Evolutionary conservation across 1,139 yeast species (phyloP).

Genomic region (Yamadazyma atmosphaerica): DNA sequence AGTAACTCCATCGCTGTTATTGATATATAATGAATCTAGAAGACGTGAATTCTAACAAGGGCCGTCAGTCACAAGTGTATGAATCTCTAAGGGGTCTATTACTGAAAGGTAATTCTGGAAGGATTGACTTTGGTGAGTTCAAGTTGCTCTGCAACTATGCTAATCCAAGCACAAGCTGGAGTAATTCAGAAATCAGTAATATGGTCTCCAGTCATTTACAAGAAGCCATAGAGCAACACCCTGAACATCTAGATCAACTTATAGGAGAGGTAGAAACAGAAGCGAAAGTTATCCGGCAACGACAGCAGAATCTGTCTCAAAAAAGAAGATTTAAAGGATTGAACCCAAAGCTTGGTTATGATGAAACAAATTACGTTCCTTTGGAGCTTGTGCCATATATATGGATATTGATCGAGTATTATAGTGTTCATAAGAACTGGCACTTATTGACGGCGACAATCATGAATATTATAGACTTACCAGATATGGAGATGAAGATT

Average conservation of each 20-base stretch:
- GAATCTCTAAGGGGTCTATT: not conserved
- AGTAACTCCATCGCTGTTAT: not conserved
- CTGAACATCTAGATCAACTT: constrained; percentile 5
- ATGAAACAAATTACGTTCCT: not conserved
- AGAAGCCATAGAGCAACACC: constrained; percentile 1
- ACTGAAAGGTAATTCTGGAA: not conserved
- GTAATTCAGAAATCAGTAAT: not conserved
- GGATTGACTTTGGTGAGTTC: not conserved
- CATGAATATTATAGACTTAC: constrained; percentile 52
- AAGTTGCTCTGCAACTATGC: not conserved
- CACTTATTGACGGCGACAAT: constrained; percentile 48
- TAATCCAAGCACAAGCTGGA: not conserved
- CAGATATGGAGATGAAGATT: constrained; percentile 42
- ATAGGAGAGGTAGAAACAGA: constrained; percentile 9
- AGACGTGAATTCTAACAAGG: not conserved
- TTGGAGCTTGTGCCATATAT: constrained; percentile 24
- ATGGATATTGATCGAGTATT: constrained; percentile 26
- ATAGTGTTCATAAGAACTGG: constrained; percentile 32
- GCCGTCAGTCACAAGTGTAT: not conserved
- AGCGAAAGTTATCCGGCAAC: not conserved
- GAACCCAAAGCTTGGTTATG: constrained; percentile 1
- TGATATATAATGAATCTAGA: not conserved
- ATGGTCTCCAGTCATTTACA: not conserved
- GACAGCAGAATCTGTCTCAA: not conserved
- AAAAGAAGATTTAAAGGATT: not conserved